Base-by-base conservation (phyloP, 1,284 basidiomycete genomes). In the Tylopilus microsporus region DNA sequence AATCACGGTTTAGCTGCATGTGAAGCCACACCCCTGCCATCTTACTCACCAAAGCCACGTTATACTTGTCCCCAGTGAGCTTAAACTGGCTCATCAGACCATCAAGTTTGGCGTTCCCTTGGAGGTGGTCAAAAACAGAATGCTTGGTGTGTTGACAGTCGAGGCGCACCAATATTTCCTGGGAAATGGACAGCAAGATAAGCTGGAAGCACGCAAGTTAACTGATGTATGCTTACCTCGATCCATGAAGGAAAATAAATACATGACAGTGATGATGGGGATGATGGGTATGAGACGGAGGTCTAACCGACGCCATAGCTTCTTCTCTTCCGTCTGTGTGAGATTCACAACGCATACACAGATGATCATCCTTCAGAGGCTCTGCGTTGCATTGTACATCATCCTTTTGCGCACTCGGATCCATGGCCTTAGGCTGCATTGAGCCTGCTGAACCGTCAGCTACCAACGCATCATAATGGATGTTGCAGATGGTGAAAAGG, bases 101-200 rank as follows among this genome's bases (percentile, higher is more conserved):
- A 39, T 58, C 57, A 12, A 58, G 53, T 43, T 58, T 58, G 34
- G 57, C 53, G 25, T 58, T 58, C n/a, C 57, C 57, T 58, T 37
- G 12, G 30, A 25, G 10, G n/a, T 36, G 8, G 18, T 45, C 21
- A 42, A 57, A 43, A 37, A 43, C 39, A 50, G n/a, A 56, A 18
- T 10, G 21, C 9, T 32, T 6, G 32, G 34, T 6, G 19, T 25
- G 10, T 39, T 21, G 11, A 12, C 13, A 3, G 6, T 18, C 10
- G 11, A 13, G 5, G 30, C 48, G 53, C 41, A 58, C 57, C 57
- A 15, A 58, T 58, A 41, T 58, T 58, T 30, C 53, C 57, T 58
- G 25, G 21, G 19, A 3, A 36, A 6, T 7, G 41, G 21, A 10
- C 32, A 32, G 5, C 32, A 32, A 32, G 3, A 21, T 5, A 16